Base-by-base conservation (phyloP, 2,329 filamentous ascomycete genomes). In the Fusarium citri region DNA sequence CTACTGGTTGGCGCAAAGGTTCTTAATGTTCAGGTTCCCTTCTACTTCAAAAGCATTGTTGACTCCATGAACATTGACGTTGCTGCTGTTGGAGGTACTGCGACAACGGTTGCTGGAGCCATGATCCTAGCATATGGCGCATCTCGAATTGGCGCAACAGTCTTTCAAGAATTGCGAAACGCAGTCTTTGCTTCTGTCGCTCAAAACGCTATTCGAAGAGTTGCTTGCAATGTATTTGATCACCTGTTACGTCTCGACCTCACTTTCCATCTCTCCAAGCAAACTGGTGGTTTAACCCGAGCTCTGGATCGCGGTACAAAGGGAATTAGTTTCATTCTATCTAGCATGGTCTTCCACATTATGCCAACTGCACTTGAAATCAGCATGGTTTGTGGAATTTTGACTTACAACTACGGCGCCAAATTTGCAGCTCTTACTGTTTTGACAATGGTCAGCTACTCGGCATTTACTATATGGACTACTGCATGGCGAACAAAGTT, bases 401-500 rank as follows among this genome's bases (percentile, higher is more conserved):
- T 99, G 78, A 98, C 95, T 0, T 98, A 95, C 81, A 94, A 98
- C 80, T 99, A 98, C 77, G 96, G 96, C 40, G 87, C 89, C 69
- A 90, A 94, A 74, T 99, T 98, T 78, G 96, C 97, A 7, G 91
- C 92, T 65, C 94, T 99, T 68, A 99, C 96, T 0, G 91, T 90
- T 16, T 80, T 90, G 22, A 99, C 96, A 10, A 99, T 99, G 96
- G 87, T 92, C 2, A 92, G 92, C 3, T 99, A 99, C 81, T 92
- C 94, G 1, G 93, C 92, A n/a, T 99, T 99, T 77, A 99, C 96
- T 10, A 98, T 99, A 73, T 90, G 90, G 80, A 99, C 96, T 2
- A 99, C 96, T 10, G 91, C 96, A 1, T 99, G 96, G 97, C 88
- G 97, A 74, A 99, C 97, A 5, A 97, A 97, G 79, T 99, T 99